Evolutionary conservation across 352 stramenopile species (phyloP).

Genomic region (Phytopythium montanum): DNA sequence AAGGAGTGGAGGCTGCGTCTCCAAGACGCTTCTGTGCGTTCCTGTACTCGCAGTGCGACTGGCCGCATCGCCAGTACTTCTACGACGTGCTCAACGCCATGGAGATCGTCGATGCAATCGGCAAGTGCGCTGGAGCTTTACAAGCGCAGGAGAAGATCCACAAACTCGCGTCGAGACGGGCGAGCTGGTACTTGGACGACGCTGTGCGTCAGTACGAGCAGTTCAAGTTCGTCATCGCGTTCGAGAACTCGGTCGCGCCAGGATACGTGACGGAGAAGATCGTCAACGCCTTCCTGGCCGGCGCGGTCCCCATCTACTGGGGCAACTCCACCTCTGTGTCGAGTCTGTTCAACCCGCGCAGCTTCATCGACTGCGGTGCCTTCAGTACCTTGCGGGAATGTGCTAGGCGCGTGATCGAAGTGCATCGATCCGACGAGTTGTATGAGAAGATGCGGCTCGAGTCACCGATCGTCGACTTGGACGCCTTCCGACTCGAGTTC

Average conservation of each 20-base stretch:
- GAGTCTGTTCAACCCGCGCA: constrained; percentile 40
- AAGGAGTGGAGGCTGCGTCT: neutral
- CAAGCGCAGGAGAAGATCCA: constrained; percentile 3
- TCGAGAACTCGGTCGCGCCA: constrained; percentile 39
- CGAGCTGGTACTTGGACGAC: constrained; percentile 33
- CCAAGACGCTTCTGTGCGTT: constrained; percentile 41
- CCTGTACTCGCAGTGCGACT: constrained; percentile 45
- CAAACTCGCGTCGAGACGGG: constrained; percentile 4
- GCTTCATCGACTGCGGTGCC: constrained; percentile 47
- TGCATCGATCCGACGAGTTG: constrained; percentile 28
- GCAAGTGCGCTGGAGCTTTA: constrained; percentile 26
- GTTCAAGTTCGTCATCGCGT: constrained; percentile 72
- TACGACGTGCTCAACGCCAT: constrained; percentile 40
- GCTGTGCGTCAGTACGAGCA: constrained; percentile 26
- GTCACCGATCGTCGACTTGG: constrained; percentile 27
- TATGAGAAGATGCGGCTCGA: constrained; percentile 30
- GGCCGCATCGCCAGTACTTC: constrained; percentile 48
- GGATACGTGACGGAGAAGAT: constrained; percentile 73
- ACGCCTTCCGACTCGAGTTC: constrained; percentile 29
- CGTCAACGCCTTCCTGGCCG: constrained; percentile 52
- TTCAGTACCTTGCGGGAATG: constrained; percentile 39
- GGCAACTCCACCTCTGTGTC: constrained; percentile 37
- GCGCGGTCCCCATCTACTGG: constrained; percentile 52
- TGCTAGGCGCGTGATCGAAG: constrained; percentile 25
- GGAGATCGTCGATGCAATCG: constrained; percentile 43